phyloP scores from a whole-genome alignment of 1,284 basidiomycete species.

The Amylostereum chailletii region DNA sequence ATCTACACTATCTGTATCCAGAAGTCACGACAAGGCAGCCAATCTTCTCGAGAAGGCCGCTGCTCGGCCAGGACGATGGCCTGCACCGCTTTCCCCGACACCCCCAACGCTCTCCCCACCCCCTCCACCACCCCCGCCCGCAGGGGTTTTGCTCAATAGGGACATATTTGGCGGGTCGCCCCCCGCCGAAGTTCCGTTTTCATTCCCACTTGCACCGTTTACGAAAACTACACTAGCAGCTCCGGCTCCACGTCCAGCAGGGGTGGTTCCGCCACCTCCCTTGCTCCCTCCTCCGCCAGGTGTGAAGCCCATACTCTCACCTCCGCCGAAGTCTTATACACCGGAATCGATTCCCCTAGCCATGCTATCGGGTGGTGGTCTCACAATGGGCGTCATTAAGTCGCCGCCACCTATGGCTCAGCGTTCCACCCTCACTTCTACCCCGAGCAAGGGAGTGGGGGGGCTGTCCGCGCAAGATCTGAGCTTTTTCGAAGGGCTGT shows the following conservation, averaged over 20 bases:
- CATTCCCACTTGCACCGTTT: background rate
- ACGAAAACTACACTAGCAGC: background rate
- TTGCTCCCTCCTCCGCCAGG: background rate
- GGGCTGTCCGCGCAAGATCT: slow-evolving; percentile 63
- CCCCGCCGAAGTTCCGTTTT: background rate
- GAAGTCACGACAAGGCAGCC: slow-evolving; percentile 8
- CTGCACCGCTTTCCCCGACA: slow-evolving; percentile 2
- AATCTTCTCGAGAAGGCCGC: slow-evolving; percentile 10
- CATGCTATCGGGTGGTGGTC: background rate
- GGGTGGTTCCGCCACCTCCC: background rate
- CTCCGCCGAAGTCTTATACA: background rate
- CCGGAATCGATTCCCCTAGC: background rate
- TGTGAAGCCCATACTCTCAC: background rate
- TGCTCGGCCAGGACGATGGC: background rate
- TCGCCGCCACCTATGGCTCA: background rate
- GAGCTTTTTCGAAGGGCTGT: slow-evolving; percentile 68
- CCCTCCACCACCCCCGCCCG: slow-evolving; percentile 4
- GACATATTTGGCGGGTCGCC: background rate
- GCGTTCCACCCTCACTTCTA: background rate
- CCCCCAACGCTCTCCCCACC: background rate
- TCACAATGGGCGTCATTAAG: background rate
- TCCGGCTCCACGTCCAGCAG: background rate
- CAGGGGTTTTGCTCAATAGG: background rate
- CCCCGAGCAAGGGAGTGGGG: slow-evolving; percentile 24
- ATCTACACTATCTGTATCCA: background rate